A percentile compares a stretch with the other conserved stretches of the same genome.
Evolutionary conservation across 495 filamentous ascomycete species (phyloP).

Genomic region (Letharia lupina): DNA sequence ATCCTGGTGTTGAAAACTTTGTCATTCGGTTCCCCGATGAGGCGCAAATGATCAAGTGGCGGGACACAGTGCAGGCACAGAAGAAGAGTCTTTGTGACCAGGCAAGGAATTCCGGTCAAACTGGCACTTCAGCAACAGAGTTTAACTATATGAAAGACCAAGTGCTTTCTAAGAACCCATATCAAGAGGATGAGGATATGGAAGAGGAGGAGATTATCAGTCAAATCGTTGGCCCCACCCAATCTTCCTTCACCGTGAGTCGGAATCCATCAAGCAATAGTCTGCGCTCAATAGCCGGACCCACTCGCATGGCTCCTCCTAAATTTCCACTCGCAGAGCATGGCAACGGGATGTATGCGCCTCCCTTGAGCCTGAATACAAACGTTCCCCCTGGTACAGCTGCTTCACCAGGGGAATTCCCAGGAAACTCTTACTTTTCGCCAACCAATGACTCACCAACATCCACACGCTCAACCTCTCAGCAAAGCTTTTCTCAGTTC

Average conservation of each 20-base stretch:
- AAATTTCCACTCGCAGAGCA: constrained; percentile 58
- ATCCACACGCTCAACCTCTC: constrained; percentile 76
- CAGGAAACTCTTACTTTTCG: constrained; percentile 81
- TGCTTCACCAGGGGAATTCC: constrained; percentile 44
- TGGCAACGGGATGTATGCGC: constrained; percentile 26
- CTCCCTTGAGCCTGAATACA: constrained; percentile 65
- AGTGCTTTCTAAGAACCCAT: constrained; percentile 63
- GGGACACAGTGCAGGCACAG: constrained; percentile 47
- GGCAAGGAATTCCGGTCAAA: constrained; percentile 40
- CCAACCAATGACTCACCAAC: constrained; percentile 75
- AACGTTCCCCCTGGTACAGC: constrained; percentile 40
- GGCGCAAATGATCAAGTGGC: constrained; percentile 87
- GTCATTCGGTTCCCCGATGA: constrained; percentile 87
- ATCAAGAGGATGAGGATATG: constrained; percentile 67
- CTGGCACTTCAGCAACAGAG: constrained; percentile 57
- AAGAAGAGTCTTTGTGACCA: constrained; percentile 38
- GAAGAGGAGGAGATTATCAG: constrained; percentile 55
- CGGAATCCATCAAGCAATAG: constrained; percentile 76
- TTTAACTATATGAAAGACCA: constrained; percentile 73
- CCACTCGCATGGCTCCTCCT: constrained; percentile 54
- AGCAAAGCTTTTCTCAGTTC: constrained; percentile 62
- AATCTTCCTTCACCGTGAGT: constrained; percentile 49
- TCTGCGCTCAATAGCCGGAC: constrained; percentile 63
- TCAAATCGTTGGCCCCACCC: constrained; percentile 31
- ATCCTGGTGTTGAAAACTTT: constrained; percentile 93